Conservation (phyloP, 108 stramenopile species). For the Discostella stelligeroides region DNA sequence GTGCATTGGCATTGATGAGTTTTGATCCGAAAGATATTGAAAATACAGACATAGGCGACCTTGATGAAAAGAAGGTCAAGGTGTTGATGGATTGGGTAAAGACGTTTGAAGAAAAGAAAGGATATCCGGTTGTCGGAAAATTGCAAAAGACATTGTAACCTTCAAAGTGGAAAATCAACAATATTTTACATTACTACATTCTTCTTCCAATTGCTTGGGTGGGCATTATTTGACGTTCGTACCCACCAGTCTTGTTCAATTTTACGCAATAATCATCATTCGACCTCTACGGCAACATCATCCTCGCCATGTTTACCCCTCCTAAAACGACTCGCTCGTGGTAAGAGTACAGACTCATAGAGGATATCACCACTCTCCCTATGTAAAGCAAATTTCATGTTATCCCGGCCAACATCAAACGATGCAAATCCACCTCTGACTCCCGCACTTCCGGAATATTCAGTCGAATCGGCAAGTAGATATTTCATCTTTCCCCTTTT, state of each 20-base stretch:
- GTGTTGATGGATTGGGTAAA: slow-evolving; percentile 93
- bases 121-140: slow-evolving; percentile 93
- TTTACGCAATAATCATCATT: not conserved
- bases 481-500: slow-evolving; percentile 34
- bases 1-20: slow-evolving; percentile 97
- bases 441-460: slow-evolving; percentile 32
- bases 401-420: slow-evolving; percentile 28
- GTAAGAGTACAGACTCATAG: slow-evolving; percentile 25
- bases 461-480: slow-evolving; percentile 24
- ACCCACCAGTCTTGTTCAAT: too few species aligned
- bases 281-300: slow-evolving; percentile 15
- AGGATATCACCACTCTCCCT: slow-evolving; percentile 35
- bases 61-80: slow-evolving; percentile 82
- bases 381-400: slow-evolving; percentile 30
- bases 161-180: not conserved
- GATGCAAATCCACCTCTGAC: slow-evolving; percentile 43
- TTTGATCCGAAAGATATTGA: slow-evolving; percentile 89
- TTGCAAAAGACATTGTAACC: slow-evolving; percentile 42
- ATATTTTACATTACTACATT: not conserved
- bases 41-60: slow-evolving; percentile 74
- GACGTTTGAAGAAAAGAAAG: slow-evolving; percentile 87
- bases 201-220: too few species aligned
- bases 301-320: not conserved
- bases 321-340: slow-evolving; percentile 23
- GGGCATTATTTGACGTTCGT: too few species aligned